Percentiles rank a stretch among this genome's conserved stretches.
Conservation (phyloP, 2,329 filamentous ascomycete genomes). For the Xylariaceae sp. region DNA sequence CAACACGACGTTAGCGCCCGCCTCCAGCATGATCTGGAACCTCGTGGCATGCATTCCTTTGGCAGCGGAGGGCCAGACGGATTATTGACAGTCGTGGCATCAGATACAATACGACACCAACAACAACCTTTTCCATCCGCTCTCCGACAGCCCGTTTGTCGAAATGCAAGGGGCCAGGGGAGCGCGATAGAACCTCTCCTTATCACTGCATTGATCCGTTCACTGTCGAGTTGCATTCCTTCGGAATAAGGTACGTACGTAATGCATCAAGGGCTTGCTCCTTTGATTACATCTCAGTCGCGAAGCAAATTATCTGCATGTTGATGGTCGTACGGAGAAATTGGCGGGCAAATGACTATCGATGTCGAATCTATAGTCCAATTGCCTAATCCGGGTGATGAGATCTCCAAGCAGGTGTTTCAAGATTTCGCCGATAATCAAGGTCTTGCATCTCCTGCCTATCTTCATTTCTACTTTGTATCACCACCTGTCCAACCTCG, state of each 20-base stretch:
- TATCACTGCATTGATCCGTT: too few species aligned
- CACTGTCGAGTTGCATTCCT: too few species aligned
- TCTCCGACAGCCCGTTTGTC: slow-evolving; percentile 6
- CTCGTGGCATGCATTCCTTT: too few species aligned
- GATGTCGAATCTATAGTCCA: slow-evolving; percentile 10
- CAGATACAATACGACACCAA: neutral
- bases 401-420: slow-evolving; percentile 20
- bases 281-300: neutral
- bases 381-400: slow-evolving; percentile 19
- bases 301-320: neutral
- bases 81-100: too few species aligned
- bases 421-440: slow-evolving; percentile 19
- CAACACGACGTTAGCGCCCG: too few species aligned
- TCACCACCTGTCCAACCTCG: slow-evolving; percentile 3
- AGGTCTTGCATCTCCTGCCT: slow-evolving; percentile 6
- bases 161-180: slow-evolving; percentile 8
- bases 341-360: neutral
- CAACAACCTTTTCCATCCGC: slow-evolving; percentile 1
- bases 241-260: too few species aligned
- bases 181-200: neutral
- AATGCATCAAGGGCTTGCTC: too few species aligned
- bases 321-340: neutral
- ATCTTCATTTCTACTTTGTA: slow-evolving; percentile 9
- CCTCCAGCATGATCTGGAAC: too few species aligned
- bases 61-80: too few species aligned